Evolutionary conservation across 352 stramenopile genomes (phyloP), one percentile per base, ranked within the genome.

Genomic region (Pythium biforme): DNA sequence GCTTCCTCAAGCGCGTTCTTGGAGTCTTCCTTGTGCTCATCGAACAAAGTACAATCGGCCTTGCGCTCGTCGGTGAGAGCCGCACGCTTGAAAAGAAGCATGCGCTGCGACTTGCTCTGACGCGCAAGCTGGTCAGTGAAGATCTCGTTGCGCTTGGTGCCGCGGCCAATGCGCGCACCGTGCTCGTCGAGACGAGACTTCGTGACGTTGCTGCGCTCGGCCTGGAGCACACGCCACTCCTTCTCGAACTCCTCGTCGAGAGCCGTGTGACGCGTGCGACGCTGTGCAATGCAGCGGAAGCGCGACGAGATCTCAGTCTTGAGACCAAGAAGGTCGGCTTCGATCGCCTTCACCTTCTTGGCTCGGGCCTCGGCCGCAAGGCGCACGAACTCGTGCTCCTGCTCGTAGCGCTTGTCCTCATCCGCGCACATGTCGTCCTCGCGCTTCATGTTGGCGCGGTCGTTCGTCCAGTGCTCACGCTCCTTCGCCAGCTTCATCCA

Each of bases 401-500:
- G 81, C 52, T 87, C 86, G 76, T 93, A 95, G 5, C 86, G 82
- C 22, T 77, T 60, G 63, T 95, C 86, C 59, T 95, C 86, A 55
- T 95, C 86, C 31, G 73, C 73, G 72, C 86, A 95, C 82, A 93
- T 90, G 45, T 93, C 83, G 49, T 95, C 86, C 63, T 95, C 86
- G 23, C 84, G 80, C 76, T 95, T 95, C 86, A 95, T 95, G 75
- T 93, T 92, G 5, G 86, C 80, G 51, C 86, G 86, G 65, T 87
- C 88, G 53, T 82, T 89, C 4, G 86, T 91, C 86, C 86, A 95
- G 77, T 95, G 85, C 73, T 95, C 86, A 45, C 86, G 86, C 62
- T 95, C 86, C 75, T 95, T 95, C 20, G 81, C 83, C 20, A 95
- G 68, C 74, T 95, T 92, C 77, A 90, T 95, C 86, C 86, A 95